Evolutionary conservation across 2,329 filamentous ascomycete genomes (phyloP).

Genomic region (Talaromyces piceae): DNA sequence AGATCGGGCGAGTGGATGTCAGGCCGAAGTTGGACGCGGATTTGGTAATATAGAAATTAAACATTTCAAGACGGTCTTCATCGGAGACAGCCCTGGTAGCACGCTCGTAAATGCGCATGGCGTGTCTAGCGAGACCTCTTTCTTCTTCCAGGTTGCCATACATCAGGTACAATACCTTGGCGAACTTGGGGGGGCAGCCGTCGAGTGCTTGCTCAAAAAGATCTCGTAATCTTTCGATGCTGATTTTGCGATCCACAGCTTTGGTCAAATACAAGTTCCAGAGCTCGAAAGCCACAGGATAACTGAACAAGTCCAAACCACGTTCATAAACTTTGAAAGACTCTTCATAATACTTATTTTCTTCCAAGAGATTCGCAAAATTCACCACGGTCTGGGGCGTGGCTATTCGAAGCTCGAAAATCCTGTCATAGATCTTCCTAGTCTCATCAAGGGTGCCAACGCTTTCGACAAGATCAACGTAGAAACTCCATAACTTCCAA

Average conservation of each 20-base stretch:
- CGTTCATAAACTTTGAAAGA: conserved; percentile 97
- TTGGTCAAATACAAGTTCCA: conserved; percentile 99
- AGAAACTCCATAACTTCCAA: conserved; percentile 99
- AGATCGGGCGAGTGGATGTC: conserved; percentile 88
- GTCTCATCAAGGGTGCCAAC: conserved; percentile 88
- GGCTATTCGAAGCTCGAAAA: conserved; percentile 95
- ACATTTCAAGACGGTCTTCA: conserved; percentile 93
- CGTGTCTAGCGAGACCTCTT: conserved; percentile 83
- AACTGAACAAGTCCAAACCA: conserved; percentile 95
- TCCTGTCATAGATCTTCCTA: conserved; percentile 88
- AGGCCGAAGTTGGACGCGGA: conserved; percentile 96
- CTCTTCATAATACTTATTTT: conserved; percentile 92
- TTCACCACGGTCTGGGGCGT: conserved; percentile 98
- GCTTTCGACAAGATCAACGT: conserved; percentile 94
- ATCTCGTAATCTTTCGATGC: conserved; percentile 87
- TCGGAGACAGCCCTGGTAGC: conserved; percentile 91
- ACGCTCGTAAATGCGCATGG: conserved; percentile 98
- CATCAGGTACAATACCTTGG: conserved; percentile 94
- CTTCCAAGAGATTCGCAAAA: conserved; percentile 90
- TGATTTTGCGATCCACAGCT: conserved; percentile 90
- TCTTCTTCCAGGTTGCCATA: conserved; percentile 97
- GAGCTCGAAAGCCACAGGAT: conserved; percentile 93
- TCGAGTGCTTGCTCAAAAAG: conserved; percentile 96
- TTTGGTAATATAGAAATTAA: conserved; percentile 99
- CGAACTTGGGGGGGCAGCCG: conserved; percentile 89